Percentiles rank a stretch among this genome's conserved stretches.
Evolutionary conservation across 495 filamentous ascomycete genomes (phyloP).

Genomic region (Corynascus novoguineensis): DNA sequence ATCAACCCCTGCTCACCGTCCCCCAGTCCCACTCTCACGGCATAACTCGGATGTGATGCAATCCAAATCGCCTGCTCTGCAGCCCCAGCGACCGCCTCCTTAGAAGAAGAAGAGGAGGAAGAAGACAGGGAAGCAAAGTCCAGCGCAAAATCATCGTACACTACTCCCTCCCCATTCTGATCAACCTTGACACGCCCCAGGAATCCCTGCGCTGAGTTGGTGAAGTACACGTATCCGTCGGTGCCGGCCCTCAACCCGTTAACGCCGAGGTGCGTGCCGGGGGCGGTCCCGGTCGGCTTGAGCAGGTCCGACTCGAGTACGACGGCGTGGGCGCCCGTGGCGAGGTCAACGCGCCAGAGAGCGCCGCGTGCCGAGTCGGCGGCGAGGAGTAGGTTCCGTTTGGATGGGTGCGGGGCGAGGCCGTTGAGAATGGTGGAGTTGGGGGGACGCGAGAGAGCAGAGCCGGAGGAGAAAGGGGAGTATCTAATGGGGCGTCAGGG

Average conservation of each 20-base stretch:
- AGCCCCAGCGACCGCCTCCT: too few relatives aligned
- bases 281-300: constrained; percentile 11
- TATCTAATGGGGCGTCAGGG: too few relatives aligned
- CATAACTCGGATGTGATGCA: constrained; percentile 16
- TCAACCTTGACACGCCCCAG: constrained; percentile 29
- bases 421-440: constrained; percentile 39
- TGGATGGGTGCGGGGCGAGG: constrained; percentile 20
- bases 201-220: constrained; percentile 35
- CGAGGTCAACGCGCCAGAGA: constrained; percentile 30
- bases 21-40: constrained; percentile 5
- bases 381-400: constrained; percentile 21
- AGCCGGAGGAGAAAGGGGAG: too few relatives aligned
- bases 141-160: constrained; percentile 23
- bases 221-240: constrained; percentile 36
- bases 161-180: constrained; percentile 21
- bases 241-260: constrained; percentile 39
- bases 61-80: constrained; percentile 10
- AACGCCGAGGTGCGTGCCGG: constrained; percentile 33
- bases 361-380: constrained; percentile 37
- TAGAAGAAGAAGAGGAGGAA: too few relatives aligned
- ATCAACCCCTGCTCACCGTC: constrained; percentile 9
- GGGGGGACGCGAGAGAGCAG: too few relatives aligned
- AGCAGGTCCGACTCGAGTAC: constrained; percentile 18
- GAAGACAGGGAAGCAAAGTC: too few relatives aligned
- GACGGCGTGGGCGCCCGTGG: constrained; percentile 20